These are phyloP conservation scores for Ailanthus altissimus DNA, from an alignment of 345 rosid species.

Conservation along the genomic window DNA sequence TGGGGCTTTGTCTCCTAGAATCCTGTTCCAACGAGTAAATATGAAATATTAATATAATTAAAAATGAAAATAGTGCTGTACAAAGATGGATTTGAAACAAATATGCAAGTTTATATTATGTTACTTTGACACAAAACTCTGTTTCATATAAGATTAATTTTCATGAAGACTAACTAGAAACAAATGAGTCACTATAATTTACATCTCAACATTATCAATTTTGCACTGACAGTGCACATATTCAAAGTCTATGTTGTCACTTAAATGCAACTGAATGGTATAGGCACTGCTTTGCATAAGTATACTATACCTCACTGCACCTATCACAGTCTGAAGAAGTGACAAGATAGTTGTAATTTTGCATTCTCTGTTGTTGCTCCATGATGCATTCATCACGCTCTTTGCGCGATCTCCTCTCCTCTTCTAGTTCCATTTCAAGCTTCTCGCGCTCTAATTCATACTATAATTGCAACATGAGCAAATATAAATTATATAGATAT, in stretches of 20 bases:
- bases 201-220: conserved; percentile 8
- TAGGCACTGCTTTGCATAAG: conserved; percentile 9
- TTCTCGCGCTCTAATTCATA: conserved; percentile 88
- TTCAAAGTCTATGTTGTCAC: background rate
- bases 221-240: background rate
- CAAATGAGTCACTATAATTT: background rate
- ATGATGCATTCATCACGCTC: conserved; percentile 63
- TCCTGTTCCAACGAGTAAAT: conserved; percentile 30
- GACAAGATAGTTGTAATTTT: conserved; percentile 52
- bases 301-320: conserved; percentile 68
- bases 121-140: conserved; percentile 1
- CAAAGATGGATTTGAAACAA: background rate
- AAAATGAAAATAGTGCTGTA: background rate
- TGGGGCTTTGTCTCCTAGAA: conserved; percentile 41
- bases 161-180: background rate
- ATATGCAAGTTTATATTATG: background rate
- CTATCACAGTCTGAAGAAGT: conserved; percentile 47
- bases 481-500: background rate
- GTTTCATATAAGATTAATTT: background rate
- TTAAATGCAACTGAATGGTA: background rate
- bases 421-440: conserved; percentile 80
- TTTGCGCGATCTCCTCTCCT: conserved; percentile 76
- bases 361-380: conserved; percentile 72
- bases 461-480: conserved; percentile 41
- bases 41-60: background rate